Evolutionary conservation across 352 stramenopile genomes (phyloP).

Genomic region (Thalassiosira delicatula): DNA sequence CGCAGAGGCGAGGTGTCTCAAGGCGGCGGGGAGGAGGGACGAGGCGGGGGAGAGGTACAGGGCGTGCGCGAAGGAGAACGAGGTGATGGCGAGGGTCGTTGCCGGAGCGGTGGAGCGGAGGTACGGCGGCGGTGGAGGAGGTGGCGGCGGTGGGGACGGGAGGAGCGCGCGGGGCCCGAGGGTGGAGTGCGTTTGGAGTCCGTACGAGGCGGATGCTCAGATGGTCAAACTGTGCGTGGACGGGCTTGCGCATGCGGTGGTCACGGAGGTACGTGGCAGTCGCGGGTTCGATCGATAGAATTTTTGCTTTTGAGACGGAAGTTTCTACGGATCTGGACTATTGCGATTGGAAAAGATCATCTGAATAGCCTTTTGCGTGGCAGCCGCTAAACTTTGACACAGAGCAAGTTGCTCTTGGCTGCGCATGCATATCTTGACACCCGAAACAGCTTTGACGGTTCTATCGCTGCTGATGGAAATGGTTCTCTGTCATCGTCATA

Average conservation of each 20-base stretch:
- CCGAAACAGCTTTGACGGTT: no score
- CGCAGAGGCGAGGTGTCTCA: slow-evolving; percentile 65
- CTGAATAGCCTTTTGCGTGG: no score
- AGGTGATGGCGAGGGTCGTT: slow-evolving; percentile 69
- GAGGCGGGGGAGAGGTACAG: slow-evolving; percentile 80
- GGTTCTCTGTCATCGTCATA: no score
- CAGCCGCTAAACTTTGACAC: no score
- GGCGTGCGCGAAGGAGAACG: slow-evolving; percentile 72
- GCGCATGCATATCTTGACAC: no score
- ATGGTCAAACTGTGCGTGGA: slow-evolving; percentile 76
- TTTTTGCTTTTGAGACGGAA: no score
- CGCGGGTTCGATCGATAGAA: no score
- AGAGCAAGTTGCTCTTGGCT: no score
- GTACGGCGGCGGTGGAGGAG: slow-evolving; percentile 24
- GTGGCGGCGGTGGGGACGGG: not conserved
- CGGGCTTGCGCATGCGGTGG: slow-evolving; percentile 70
- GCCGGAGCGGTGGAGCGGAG: slow-evolving; percentile 45
- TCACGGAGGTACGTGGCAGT: slow-evolving; percentile 70
- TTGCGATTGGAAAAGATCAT: no score
- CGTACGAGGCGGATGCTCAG: slow-evolving; percentile 85
- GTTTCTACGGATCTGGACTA: no score
- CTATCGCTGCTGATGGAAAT: no score
- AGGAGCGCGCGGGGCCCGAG: not conserved
- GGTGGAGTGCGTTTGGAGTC: slow-evolving; percentile 75
- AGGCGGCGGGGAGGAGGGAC: slow-evolving; percentile 36